Evolutionary conservation across 2,329 filamentous ascomycete species (phyloP).

Genomic region (Exophiala dermatitidis): DNA sequence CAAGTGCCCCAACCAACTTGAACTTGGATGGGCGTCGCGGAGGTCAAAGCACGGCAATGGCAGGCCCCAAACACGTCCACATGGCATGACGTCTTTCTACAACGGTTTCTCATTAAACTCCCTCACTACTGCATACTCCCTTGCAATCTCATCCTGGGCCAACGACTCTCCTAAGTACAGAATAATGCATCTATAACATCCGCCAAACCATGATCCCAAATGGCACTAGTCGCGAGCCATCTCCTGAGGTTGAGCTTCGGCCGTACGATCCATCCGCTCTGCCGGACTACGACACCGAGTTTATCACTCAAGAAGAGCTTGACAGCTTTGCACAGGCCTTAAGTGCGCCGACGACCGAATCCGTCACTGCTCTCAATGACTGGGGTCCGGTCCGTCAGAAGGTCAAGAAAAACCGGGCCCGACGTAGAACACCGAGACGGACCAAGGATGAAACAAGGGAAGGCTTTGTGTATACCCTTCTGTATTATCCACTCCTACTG

Average conservation of each 20-base stretch:
- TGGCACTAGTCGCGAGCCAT: neutral
- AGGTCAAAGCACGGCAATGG: no score
- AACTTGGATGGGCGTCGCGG: no score
- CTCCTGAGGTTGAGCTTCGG: neutral
- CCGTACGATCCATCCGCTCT: constrained; percentile 37
- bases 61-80: no score
- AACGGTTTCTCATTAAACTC: no score
- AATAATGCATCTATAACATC: constrained; percentile 1
- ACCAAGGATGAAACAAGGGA: constrained; percentile 89
- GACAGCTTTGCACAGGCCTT: constrained; percentile 73
- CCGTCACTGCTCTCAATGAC: constrained; percentile 85
- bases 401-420: constrained; percentile 44
- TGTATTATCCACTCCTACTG: constrained; percentile 86
- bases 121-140: no score
- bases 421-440: constrained; percentile 44
- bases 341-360: constrained; percentile 68
- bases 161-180: no score
- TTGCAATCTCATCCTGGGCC: no score
- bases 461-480: constrained; percentile 77
- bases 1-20: no score
- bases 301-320: constrained; percentile 65
- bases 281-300: constrained; percentile 74
- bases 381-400: constrained; percentile 83
- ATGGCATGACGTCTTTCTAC: no score
- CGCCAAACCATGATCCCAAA: constrained; percentile 6